Percentiles rank a stretch among this genome's conserved stretches.
Evolutionary conservation across 306 rosid genomes (phyloP).

Genomic region (Prunus salicina): DNA sequence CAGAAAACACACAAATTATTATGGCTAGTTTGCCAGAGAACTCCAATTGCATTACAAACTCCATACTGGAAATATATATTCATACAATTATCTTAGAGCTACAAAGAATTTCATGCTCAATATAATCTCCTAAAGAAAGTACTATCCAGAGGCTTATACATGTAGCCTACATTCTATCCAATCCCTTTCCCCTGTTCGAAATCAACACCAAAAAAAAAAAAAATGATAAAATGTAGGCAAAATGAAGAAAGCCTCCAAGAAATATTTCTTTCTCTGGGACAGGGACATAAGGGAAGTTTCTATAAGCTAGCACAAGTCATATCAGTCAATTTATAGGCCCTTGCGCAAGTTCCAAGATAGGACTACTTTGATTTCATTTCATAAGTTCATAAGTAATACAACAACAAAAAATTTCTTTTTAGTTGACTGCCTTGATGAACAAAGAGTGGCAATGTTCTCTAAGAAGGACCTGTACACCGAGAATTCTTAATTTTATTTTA

Average conservation of each 20-base stretch:
- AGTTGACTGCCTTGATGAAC: not conserved
- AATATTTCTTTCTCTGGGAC: not conserved
- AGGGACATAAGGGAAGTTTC: not conserved
- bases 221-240: not conserved
- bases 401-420: not conserved
- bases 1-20: conserved; percentile 8
- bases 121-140: not conserved
- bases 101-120: conserved; percentile 1
- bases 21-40: conserved; percentile 7
- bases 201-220: not conserved
- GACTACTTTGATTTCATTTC: not conserved
- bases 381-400: not conserved
- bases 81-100: not conserved
- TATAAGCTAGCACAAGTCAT: not conserved
- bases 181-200: not conserved
- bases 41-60: not conserved
- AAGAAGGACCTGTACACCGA: not conserved
- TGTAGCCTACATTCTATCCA: not conserved
- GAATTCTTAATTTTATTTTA: not conserved
- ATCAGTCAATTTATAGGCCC: not conserved
- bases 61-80: not conserved
- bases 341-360: not conserved
- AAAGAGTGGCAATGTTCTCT: not conserved
- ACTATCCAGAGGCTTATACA: not conserved
- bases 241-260: not conserved